Evolutionary conservation across 192 early-diverging fungal species (phyloP).

Genomic region (Backusella australiensis): DNA sequence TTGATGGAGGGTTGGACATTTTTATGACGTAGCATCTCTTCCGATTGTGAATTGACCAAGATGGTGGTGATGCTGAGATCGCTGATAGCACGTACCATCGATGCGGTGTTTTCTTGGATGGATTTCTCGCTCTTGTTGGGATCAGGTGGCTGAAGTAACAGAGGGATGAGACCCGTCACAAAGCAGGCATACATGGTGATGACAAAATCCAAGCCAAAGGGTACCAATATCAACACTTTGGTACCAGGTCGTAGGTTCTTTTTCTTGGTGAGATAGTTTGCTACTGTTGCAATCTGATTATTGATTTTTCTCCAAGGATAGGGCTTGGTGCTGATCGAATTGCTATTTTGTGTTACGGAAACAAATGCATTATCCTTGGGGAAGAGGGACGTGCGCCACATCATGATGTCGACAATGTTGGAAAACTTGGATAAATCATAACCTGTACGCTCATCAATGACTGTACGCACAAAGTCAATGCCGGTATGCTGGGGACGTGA

Average conservation of each 20-base stretch:
- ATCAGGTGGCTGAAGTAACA: slow-evolving; percentile 73
- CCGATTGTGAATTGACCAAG: slow-evolving; percentile 61
- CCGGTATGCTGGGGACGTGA: slow-evolving; percentile 67
- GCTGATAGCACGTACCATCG: slow-evolving; percentile 56
- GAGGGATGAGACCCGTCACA: slow-evolving; percentile 68
- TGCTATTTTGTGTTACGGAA: slow-evolving; percentile 47
- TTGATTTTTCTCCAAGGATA: slow-evolving; percentile 71
- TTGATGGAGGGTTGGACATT: slow-evolving; percentile 55
- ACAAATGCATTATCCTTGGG: slow-evolving; percentile 67
- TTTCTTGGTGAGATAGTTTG: slow-evolving; percentile 57
- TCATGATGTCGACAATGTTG: slow-evolving; percentile 67
- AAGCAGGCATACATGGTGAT: slow-evolving; percentile 75
- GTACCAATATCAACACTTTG: slow-evolving; percentile 62
- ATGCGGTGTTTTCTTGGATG: slow-evolving; percentile 65
- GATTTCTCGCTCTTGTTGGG: slow-evolving; percentile 47
- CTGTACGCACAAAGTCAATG: slow-evolving; percentile 56
- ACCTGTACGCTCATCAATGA: slow-evolving; percentile 68
- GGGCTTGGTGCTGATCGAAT: slow-evolving; percentile 59
- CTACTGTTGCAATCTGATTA: slow-evolving; percentile 59
- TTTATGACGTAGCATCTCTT: slow-evolving; percentile 67
- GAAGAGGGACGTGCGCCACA: slow-evolving; percentile 60
- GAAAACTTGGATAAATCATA: slow-evolving; percentile 64
- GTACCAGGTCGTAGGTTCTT: slow-evolving; percentile 52
- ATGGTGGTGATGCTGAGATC: slow-evolving; percentile 59
- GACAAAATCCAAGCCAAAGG: slow-evolving; percentile 67